Conservation (phyloP, 208 protist genomes). For the Trichomonas vaginalis region DNA sequence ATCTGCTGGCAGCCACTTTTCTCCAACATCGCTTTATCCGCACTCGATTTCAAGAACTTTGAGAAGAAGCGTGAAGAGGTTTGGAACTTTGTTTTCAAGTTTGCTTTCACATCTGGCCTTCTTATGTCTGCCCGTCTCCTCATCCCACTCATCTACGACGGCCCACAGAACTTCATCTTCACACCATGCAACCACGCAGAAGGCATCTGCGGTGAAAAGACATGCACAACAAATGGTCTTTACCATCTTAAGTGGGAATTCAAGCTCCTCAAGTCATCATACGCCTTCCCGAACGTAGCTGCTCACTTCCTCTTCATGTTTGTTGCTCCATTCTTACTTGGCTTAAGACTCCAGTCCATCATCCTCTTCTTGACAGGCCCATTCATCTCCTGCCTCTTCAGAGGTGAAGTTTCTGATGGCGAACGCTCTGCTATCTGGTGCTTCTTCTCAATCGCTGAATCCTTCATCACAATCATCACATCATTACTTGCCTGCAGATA, state of each 20-base stretch:
- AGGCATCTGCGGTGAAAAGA: neutral
- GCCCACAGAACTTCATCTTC: neutral
- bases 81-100: neutral
- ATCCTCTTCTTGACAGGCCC: neutral
- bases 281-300: neutral
- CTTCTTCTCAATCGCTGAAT: slow-evolving; percentile 19
- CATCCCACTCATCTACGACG: neutral
- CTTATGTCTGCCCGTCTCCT: neutral
- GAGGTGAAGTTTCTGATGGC: neutral
- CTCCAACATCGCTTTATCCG: slow-evolving; percentile 19
- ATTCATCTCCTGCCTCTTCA: neutral
- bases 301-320: slow-evolving; percentile 2
- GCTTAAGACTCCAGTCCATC: neutral
- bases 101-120: neutral
- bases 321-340: neutral
- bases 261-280: neutral
- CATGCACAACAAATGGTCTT: neutral
- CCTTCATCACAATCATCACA: neutral
- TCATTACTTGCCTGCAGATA: neutral
- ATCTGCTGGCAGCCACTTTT: slow-evolving; percentile 39
- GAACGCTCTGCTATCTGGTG: slow-evolving; percentile 13
- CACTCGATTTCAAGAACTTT: neutral
- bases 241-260: neutral
- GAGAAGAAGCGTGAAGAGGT: neutral
- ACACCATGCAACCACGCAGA: neutral